Base-by-base conservation (phyloP, 805 yeast species). In the Yamadazyma philogaea region DNA sequence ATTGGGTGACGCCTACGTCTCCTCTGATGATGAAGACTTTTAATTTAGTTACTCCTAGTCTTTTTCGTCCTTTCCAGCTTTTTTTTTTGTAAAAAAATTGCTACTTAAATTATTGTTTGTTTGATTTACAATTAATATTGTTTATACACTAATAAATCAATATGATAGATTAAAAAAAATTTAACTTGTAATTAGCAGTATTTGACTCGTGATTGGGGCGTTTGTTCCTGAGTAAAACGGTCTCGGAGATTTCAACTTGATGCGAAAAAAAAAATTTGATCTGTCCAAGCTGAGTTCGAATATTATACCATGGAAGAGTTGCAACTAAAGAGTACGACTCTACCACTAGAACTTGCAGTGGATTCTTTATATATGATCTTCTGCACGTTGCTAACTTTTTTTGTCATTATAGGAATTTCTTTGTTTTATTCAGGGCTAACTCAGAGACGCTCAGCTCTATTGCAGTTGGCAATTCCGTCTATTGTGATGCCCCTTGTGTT, bases 1-100 rank as follows among this genome's bases (percentile, higher is more conserved):
- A 75, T 74, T 90, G 70, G 98, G 98, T 81, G 99, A 93, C 70
- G 98, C 93, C 74, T 95, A 93, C 73, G 97, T 89, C 59, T 91
- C 98, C 47, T 55, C 61, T 54, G 93, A 96, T 61, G 96, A 90
- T 60, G 99, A 91, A 44, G 40, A 37, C 40, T 37, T 37, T 19
- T 37, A 37, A 37, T 28, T 15, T 24, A 24, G 28, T n/a, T 24
- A 11, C 3, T 17, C 30, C 39, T 36, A 36, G 32, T 36, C 39
- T 37, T 37, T 17, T 18, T 17, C 28, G 27, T 17, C 19, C 37
- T 22, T 28, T 19, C 34, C 15, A 22, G 24, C 26, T 17, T 33
- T 34, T 34, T 33, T 24, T 18, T 27, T 24, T 24, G 28, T 24
- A 24, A 24, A 24, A 18, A 19, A 34, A 39, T 22, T 18, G 33